phyloP scores from a whole-genome alignment of 176 grass and related monocot species.

The Hordeum marinum region DNA sequence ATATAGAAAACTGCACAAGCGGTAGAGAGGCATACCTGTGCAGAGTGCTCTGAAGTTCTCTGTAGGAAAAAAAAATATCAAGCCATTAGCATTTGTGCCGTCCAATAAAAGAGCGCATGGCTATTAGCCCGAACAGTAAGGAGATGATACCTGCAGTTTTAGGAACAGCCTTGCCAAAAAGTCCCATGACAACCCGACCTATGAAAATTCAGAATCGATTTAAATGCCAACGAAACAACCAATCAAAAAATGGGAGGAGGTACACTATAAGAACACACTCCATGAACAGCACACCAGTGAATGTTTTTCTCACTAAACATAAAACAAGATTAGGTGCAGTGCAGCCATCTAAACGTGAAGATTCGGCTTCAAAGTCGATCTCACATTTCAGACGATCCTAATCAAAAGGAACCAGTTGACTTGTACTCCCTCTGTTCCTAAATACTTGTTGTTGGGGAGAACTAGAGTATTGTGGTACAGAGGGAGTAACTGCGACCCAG shows the following conservation, averaged over 20 bases:
- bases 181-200: conserved; percentile 97
- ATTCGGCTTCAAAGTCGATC: neutral
- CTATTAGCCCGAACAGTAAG: neutral
- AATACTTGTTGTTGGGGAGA: no score
- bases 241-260: neutral
- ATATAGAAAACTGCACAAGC: neutral
- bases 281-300: neutral
- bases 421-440: no score
- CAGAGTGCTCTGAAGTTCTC: conserved; percentile 97
- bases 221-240: neutral
- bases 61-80: conserved; percentile 25
- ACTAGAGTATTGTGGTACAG: no score
- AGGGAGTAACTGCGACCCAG: no score
- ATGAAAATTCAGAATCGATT: conserved; percentile 14
- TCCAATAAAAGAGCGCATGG: neutral
- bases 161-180: conserved; percentile 92
- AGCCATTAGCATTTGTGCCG: neutral
- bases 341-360: neutral
- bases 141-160: conserved; percentile 80
- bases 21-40: conserved; percentile 54
- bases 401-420: neutral
- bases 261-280: neutral
- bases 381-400: neutral
- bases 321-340: neutral
- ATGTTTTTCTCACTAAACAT: neutral